A percentile compares a stretch with the other conserved stretches of the same genome.
Conservation (phyloP, 202 grass and related monocot genomes). For the Bolboschoenoplectus hybrid region DNA sequence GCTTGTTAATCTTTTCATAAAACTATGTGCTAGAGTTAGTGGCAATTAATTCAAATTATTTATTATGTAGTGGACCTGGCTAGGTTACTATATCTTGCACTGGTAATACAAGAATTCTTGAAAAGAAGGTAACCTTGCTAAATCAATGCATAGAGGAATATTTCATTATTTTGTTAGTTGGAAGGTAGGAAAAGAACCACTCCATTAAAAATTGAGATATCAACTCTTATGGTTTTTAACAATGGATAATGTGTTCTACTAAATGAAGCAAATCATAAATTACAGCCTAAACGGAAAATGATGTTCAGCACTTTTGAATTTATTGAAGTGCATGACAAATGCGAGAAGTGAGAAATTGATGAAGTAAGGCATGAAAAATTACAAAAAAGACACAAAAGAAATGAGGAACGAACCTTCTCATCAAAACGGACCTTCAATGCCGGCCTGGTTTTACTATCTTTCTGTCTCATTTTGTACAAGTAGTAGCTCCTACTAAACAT, state of each 20-base stretch:
- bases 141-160: conserved; percentile 1
- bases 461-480: conserved; percentile 31
- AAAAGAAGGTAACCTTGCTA: conserved; percentile 11
- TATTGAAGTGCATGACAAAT: background rate
- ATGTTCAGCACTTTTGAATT: background rate
- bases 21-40: background rate
- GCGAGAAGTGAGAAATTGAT: background rate
- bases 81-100: background rate
- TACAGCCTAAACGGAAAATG: background rate
- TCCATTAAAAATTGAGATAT: conserved; percentile 3
- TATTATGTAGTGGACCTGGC: background rate
- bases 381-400: background rate
- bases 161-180: conserved; percentile 25
- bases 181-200: conserved; percentile 32
- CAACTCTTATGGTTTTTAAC: background rate
- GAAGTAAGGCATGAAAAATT: background rate
- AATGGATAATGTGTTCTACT: background rate
- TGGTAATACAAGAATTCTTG: background rate
- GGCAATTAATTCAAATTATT: background rate
- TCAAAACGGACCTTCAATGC: conserved; percentile 36
- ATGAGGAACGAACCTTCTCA: conserved; percentile 37
- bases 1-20: background rate
- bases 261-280: background rate
- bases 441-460: conserved; percentile 23
- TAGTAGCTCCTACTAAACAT: conserved; percentile 40